Conservation (phyloP, 805 yeast species). For the Millerago galiae region DNA sequence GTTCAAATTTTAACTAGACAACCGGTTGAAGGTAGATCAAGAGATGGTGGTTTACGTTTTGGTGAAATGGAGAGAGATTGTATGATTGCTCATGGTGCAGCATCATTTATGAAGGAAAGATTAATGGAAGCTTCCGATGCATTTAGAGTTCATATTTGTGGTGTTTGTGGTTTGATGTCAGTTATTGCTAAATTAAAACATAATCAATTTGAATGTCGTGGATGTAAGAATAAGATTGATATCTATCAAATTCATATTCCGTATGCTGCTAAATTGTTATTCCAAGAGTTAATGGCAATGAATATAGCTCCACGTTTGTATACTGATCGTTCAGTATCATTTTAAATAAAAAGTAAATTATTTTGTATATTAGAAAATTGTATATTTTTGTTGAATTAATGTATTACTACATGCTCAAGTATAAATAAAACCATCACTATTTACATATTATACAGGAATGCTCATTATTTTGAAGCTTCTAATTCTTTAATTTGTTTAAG, state of each 20-base stretch:
- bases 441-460: not conserved
- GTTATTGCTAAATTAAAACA: slow-evolving; percentile 97
- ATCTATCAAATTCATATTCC: slow-evolving; percentile 97
- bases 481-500: slow-evolving; percentile 31
- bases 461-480: slow-evolving; percentile 6
- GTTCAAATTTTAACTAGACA: slow-evolving; percentile 96
- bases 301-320: slow-evolving; percentile 95
- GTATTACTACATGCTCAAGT: not conserved
- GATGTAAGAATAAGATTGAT: slow-evolving; percentile 97
- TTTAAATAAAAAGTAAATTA: slow-evolving; percentile 13
- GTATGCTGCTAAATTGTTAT: slow-evolving; percentile 93
- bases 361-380: slow-evolving; percentile 1
- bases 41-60: slow-evolving; percentile 98
- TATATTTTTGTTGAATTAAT: not conserved
- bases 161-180: slow-evolving; percentile 96
- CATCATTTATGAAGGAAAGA: slow-evolving; percentile 95
- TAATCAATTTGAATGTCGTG: slow-evolving; percentile 96
- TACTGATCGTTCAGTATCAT: slow-evolving; percentile 76
- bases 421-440: slow-evolving; percentile 1
- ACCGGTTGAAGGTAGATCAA: slow-evolving; percentile 98
- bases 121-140: slow-evolving; percentile 99
- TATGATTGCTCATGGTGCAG: slow-evolving; percentile 99
- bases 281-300: slow-evolving; percentile 99
- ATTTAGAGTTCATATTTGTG: slow-evolving; percentile 96
- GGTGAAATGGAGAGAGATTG: slow-evolving; percentile 99